A percentile compares a stretch with the other conserved stretches of the same genome.
Evolutionary conservation across 345 rosid species (phyloP).

Genomic region (Passiflora organensis): DNA sequence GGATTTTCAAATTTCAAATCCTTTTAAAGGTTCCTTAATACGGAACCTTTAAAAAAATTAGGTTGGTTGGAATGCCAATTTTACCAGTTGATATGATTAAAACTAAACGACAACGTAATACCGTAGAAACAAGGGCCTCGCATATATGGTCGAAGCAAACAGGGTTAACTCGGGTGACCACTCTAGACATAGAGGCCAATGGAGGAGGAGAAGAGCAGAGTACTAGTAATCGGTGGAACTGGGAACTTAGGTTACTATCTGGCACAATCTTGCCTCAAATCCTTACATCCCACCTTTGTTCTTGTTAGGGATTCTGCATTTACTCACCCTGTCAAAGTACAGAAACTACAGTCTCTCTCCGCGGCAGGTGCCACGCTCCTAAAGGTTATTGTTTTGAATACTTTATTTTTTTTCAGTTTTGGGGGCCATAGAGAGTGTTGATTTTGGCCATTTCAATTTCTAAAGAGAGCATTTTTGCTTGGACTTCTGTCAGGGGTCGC

Average conservation of each 20-base stretch:
- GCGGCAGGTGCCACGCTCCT: slow-evolving; percentile 46
- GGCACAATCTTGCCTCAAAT: slow-evolving; percentile 45
- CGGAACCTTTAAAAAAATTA: too few species aligned
- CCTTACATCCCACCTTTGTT: slow-evolving; percentile 52
- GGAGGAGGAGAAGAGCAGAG: slow-evolving; percentile 43
- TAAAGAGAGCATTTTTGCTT: background rate
- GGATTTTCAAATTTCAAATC: slow-evolving; percentile 25
- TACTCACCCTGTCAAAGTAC: slow-evolving; percentile 40
- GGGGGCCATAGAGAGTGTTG: too few species aligned
- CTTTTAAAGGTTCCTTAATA: slow-evolving; percentile 3
- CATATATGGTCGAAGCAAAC: too few species aligned
- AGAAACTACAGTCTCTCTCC: slow-evolving; percentile 43
- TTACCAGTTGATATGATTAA: background rate
- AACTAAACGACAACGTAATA: background rate
- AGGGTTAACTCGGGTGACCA: too few species aligned
- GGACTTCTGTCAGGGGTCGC: slow-evolving; percentile 51
- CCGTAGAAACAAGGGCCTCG: background rate
- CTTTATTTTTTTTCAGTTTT: background rate
- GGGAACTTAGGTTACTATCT: slow-evolving; percentile 59
- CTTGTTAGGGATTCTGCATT: slow-evolving; percentile 48
- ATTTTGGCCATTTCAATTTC: background rate
- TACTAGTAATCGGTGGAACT: slow-evolving; percentile 66
- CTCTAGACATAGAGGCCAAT: background rate
- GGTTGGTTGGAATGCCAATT: background rate
- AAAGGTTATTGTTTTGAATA: slow-evolving; percentile 33